Evolutionary conservation across 805 yeast species (phyloP).

Genomic region (Zygosaccharomyces kombuchaensis): DNA sequence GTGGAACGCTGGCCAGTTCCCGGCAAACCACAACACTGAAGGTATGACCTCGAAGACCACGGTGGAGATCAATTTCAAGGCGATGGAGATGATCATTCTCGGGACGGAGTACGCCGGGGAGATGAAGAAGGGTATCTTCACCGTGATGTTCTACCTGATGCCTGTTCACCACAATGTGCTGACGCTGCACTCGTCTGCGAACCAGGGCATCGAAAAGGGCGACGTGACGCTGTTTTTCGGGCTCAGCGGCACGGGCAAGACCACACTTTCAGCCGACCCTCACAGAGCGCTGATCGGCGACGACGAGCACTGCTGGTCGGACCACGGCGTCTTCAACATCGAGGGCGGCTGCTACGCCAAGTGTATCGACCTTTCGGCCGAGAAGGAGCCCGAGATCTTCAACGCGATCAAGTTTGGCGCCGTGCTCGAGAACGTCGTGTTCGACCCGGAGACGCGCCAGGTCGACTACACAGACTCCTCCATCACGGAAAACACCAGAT

Average conservation of each 20-base stretch:
- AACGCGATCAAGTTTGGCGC: constrained; percentile 93
- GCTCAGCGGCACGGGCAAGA: constrained; percentile 96
- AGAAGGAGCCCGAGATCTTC: constrained; percentile 97
- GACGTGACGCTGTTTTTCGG: constrained; percentile 97
- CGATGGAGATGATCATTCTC: constrained; percentile 96
- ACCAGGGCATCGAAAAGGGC: constrained; percentile 74
- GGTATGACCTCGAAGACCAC: constrained; percentile 97
- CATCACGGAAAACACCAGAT: constrained; percentile 95
- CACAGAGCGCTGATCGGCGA: constrained; percentile 92
- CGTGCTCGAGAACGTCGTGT: constrained; percentile 87
- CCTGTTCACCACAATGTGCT: constrained; percentile 88
- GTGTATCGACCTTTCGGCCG: constrained; percentile 82
- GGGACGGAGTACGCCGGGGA: constrained; percentile 99
- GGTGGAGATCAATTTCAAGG: constrained; percentile 93
- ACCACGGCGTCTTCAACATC: constrained; percentile 95
- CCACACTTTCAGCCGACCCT: constrained; percentile 95
- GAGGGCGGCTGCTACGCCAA: constrained; percentile 99
- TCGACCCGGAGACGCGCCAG: constrained; percentile 68
- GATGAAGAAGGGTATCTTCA: constrained; percentile 98
- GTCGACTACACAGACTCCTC: constrained; percentile 81
- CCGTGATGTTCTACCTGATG: constrained; percentile 98
- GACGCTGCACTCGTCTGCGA: constrained; percentile 92
- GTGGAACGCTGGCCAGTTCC: constrained; percentile 98
- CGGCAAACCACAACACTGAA: constrained; percentile 91
- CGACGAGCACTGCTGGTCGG: constrained; percentile 99